These are phyloP conservation scores for Colletotrichum sp. DNA, from an alignment of 2,329 filamentous ascomycete genomes.

Conservation along the genomic window DNA sequence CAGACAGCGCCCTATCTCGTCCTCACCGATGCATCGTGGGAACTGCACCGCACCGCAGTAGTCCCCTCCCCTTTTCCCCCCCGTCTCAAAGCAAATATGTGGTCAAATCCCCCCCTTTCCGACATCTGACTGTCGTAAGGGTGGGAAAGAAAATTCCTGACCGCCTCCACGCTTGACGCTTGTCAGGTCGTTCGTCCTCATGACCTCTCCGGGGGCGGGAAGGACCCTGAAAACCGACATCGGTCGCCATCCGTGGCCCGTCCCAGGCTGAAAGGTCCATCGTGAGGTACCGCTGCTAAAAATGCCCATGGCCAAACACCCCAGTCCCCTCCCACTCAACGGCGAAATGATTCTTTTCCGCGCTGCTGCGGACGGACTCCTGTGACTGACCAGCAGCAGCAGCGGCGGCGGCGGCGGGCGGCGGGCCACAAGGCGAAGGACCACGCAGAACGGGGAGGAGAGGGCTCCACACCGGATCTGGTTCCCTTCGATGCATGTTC, in stretches of 20 bases:
- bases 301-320: not conserved
- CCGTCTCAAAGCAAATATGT: not conserved
- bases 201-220: slow-evolving; percentile 10
- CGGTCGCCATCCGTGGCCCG: not conserved
- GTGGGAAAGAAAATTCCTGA: slow-evolving; percentile 4
- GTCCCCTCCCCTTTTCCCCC: not conserved
- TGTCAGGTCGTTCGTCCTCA: slow-evolving; percentile 15
- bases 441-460: not conserved
- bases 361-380: not conserved
- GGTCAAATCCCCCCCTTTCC: not conserved
- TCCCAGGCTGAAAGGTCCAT: not conserved
- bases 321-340: not conserved
- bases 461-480: slow-evolving; percentile 3
- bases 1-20: not conserved
- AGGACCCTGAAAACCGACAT: slow-evolving; percentile 20
- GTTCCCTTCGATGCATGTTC: slow-evolving; percentile 12
- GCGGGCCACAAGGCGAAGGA: not conserved
- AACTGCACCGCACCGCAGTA: not conserved
- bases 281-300: not conserved
- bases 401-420: not conserved
- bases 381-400: not conserved
- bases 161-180: slow-evolving; percentile 11
- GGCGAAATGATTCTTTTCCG: not conserved
- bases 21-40: not conserved
- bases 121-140: slow-evolving; percentile 9